These are phyloP conservation scores for Melanomma pulvis-pyrius DNA, from an alignment of 495 filamentous ascomycete species.

Conservation along the genomic window DNA sequence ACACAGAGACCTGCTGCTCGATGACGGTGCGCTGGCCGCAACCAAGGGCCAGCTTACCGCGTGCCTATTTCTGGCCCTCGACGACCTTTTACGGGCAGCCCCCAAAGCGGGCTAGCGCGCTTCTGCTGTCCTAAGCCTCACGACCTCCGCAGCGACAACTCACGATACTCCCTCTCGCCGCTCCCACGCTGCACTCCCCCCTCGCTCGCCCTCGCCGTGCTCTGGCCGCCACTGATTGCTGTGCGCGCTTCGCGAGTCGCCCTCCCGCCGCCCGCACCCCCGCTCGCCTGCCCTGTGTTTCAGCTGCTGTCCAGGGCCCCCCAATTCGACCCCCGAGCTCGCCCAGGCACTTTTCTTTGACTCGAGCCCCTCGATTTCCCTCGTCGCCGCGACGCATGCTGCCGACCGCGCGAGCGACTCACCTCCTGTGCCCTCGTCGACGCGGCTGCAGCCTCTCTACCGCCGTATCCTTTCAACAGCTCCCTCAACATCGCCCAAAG, in stretches of 20 bases:
- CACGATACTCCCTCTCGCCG: not conserved
- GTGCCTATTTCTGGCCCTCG: conserved; percentile 2
- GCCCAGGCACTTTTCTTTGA: conserved; percentile 12
- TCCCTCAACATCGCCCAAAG: conserved; percentile 1
- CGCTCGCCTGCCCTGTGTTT: conserved; percentile 26
- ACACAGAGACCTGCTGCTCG: no score
- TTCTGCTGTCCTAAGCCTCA: conserved; percentile 18
- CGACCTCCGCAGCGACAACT: conserved; percentile 17
- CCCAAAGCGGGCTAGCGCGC: not conserved
- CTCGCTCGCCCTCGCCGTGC: not conserved
- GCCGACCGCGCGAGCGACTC: conserved; percentile 18
- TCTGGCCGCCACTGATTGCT: not conserved
- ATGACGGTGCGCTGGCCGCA: not conserved
- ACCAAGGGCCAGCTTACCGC: not conserved
- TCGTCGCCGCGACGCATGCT: conserved; percentile 28
- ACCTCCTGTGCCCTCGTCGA: not conserved
- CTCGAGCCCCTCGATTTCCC: conserved; percentile 23
- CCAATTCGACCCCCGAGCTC: conserved; percentile 10
- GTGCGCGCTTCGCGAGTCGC: conserved; percentile 6
- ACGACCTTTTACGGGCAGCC: not conserved
- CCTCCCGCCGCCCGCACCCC: conserved; percentile 11
- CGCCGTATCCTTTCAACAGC: no score
- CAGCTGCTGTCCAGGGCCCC: conserved; percentile 24
- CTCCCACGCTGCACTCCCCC: not conserved
- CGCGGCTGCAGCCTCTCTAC: not conserved